phyloP scores from a whole-genome alignment of 1,284 basidiomycete genomes.

The Puccinia coronata region DNA sequence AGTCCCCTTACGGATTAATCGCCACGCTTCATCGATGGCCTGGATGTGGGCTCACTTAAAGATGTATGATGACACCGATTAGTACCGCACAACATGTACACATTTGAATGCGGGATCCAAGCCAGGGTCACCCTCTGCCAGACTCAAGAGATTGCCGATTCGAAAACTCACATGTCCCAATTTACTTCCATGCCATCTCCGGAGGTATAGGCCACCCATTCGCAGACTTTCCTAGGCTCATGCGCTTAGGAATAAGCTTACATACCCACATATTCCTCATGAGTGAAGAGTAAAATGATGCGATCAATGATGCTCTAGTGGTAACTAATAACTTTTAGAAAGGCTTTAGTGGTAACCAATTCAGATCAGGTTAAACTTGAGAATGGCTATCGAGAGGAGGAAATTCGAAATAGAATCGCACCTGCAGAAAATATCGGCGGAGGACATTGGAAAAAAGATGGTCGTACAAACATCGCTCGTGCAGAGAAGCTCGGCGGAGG shows the following conservation, averaged over 20 bases:
- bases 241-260: not conserved
- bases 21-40: conserved; percentile 2
- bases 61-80: not conserved
- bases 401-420: no score
- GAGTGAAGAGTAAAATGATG: no score
- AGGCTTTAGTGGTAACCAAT: no score
- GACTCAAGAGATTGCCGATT: conserved; percentile 2
- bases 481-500: conserved; percentile 10
- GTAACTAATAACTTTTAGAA: no score
- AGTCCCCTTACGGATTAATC: not conserved
- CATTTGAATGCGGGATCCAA: not conserved
- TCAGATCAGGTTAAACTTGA: not conserved
- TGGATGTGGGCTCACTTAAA: not conserved
- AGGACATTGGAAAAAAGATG: not conserved
- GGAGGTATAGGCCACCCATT: not conserved
- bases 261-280: not conserved
- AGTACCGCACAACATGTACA: not conserved
- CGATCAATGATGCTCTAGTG: no score
- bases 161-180: not conserved
- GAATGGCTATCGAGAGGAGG: not conserved
- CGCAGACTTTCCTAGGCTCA: not conserved
- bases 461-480: not conserved
- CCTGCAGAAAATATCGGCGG: no score
- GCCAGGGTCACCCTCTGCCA: no score
- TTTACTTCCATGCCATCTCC: not conserved